These are phyloP conservation scores for Termitomyces sp. DNA, from an alignment of 768 basidiomycete species.

Conservation along the genomic window DNA sequence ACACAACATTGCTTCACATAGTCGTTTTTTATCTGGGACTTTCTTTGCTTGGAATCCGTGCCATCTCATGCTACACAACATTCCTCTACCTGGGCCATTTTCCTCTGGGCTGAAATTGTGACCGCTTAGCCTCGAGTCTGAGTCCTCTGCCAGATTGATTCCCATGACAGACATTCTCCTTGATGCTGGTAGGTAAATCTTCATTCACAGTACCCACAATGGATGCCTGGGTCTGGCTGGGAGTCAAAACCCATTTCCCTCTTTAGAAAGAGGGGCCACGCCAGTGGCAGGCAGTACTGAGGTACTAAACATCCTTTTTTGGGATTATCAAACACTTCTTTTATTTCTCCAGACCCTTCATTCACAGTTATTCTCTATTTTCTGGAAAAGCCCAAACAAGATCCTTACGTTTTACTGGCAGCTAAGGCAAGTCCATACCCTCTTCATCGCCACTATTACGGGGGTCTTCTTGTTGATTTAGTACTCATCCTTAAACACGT, in stretches of 20 bases:
- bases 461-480: conserved; percentile 28
- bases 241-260: too few relatives aligned
- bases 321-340: too few relatives aligned
- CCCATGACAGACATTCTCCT: background rate
- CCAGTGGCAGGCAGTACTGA: too few relatives aligned
- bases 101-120: background rate
- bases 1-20: too few relatives aligned
- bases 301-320: too few relatives aligned
- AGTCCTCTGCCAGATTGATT: background rate
- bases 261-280: too few relatives aligned
- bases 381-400: conserved; percentile 23
- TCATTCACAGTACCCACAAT: too few relatives aligned
- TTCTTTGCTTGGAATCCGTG: too few relatives aligned
- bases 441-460: conserved; percentile 21
- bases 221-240: too few relatives aligned
- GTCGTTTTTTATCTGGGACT: background rate
- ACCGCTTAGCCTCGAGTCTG: background rate
- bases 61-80: too few relatives aligned
- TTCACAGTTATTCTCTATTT: too few relatives aligned
- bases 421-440: conserved; percentile 23
- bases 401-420: conserved; percentile 27
- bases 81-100: background rate
- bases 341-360: too few relatives aligned
- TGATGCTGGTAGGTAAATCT: background rate
- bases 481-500: conserved; percentile 25